A percentile compares a stretch with the other conserved stretches of the same genome.
phyloP scores from a whole-genome alignment of 108 stramenopile species.

The Cylindrotheca fusiformis region DNA sequence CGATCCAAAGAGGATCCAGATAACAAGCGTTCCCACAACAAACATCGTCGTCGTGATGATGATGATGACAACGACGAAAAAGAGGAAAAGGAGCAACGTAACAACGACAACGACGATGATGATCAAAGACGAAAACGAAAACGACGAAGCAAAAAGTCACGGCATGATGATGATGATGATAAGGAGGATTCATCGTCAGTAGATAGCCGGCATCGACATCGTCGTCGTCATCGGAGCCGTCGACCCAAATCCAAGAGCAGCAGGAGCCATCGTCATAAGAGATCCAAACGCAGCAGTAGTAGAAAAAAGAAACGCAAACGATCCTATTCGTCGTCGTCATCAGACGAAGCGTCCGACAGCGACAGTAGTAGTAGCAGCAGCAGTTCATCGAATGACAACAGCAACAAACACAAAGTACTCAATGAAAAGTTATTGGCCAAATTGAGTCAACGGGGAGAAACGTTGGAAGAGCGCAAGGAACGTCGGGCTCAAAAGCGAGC shows the following conservation, averaged over 20 bases:
- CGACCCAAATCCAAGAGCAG: conserved; percentile 10
- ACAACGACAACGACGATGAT: conserved; percentile 1
- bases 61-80: not conserved
- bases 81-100: not conserved
- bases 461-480: conserved; percentile 79
- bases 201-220: conserved; percentile 15
- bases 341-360: conserved; percentile 7
- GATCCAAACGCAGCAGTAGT: not conserved
- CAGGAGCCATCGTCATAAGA: conserved; percentile 14
- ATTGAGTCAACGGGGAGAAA: conserved; percentile 67
- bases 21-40: too few species aligned
- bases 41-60: conserved; percentile 2
- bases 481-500: conserved; percentile 76
- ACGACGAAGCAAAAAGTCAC: conserved; percentile 6
- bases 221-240: conserved; percentile 14
- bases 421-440: conserved; percentile 69
- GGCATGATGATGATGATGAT: not conserved
- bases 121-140: conserved; percentile 8
- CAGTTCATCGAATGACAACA: conserved; percentile 7
- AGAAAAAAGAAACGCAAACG: conserved; percentile 25
- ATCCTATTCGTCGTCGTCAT: conserved; percentile 11
- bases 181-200: not conserved
- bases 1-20: too few species aligned
- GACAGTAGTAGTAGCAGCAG: conserved; percentile 3
- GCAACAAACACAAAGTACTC: conserved; percentile 17